Evolutionary conservation across 192 early-diverging fungal species (phyloP), one percentile per base, ranked within the genome.

Genomic region (Coemansia biformis): DNA sequence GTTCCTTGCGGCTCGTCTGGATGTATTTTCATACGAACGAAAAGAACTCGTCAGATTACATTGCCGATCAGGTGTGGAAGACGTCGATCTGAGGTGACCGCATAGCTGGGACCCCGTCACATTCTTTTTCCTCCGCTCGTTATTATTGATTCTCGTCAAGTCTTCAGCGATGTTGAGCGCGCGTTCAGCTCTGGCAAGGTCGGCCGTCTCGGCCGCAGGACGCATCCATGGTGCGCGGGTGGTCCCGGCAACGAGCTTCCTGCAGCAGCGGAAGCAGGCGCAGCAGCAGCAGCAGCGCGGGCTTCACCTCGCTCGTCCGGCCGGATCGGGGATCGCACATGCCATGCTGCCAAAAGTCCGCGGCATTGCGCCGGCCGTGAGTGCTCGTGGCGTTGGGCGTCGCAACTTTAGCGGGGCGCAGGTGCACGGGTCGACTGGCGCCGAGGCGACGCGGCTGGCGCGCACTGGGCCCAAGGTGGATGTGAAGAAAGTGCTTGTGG

Each of bases 401-500:
- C 58, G 63, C 38, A 35, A 36, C 37, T 66, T 66, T 16, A 62
- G 59, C 36, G 54, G 59, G 0, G 63, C 71, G 10, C 55, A 30
- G 1, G 64, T 63, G 23, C 62, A 73, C 16, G 34, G 29, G 12
- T 41, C 57, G 12, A 19, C 53, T 13, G 21, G 46, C 32, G 51
- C 58, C 48, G 34, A 37, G 7, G 68, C 75, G 13, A 63, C 68
- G 10, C 41, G 47, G 50, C 63, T 77, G 41, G 67, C 68, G 38
- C 59, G 55, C 12, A 63, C 54, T 2, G 75, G 68, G 2, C 54
- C 75, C 23, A 77, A 77, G 60, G 37, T 68, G 19, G 68, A 86
- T 54, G 84, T 87, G 48, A 85, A 83, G 51, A 91, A 92, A 73
- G 93, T 93, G 8, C 77, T 98, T 15, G 84, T 98, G 26, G 87